Evolutionary conservation across 768 basidiomycete genomes (phyloP).

Genomic region (Lentinula boryana): DNA sequence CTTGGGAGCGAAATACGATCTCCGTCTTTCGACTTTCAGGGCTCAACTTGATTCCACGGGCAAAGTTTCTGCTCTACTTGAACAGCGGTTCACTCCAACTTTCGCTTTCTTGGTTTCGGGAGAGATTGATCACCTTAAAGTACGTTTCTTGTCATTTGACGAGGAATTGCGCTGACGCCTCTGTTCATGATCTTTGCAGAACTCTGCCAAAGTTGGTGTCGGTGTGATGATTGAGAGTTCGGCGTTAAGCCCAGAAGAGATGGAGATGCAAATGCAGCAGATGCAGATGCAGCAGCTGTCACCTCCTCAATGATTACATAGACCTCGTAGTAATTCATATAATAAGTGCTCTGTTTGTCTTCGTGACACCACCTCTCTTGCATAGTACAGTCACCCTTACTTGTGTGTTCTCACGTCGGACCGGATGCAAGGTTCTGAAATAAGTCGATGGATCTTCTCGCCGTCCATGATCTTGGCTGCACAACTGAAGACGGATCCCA

Average conservation of each 20-base stretch:
- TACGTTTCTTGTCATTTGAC: conserved; percentile 22
- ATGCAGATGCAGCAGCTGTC: conserved; percentile 3
- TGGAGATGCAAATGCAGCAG: conserved; percentile 30
- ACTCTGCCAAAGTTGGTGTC: conserved; percentile 89
- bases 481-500: conserved; percentile 36
- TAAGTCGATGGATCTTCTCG: conserved; percentile 30
- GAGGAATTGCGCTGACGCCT: conserved; percentile 3
- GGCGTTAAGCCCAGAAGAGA: conserved; percentile 76
- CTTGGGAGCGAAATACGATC: conserved; percentile 93
- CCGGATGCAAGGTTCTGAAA: not conserved
- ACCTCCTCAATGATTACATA: conserved; percentile 1
- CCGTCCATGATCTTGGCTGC: conserved; percentile 47
- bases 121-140: conserved; percentile 99
- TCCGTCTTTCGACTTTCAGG: conserved; percentile 88
- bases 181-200: conserved; percentile 38
- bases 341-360: not conserved
- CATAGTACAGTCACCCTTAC: not conserved
- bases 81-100: conserved; percentile 92
- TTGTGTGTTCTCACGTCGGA: not conserved
- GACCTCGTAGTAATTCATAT: not conserved
- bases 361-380: not conserved
- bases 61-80: conserved; percentile 90
- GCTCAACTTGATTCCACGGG: conserved; percentile 94
- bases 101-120: conserved; percentile 94
- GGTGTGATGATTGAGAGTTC: conserved; percentile 97